These are phyloP conservation scores for Fraxinus floribunda DNA, from an alignment of 305 asterid genomes.

Conservation along the genomic window DNA sequence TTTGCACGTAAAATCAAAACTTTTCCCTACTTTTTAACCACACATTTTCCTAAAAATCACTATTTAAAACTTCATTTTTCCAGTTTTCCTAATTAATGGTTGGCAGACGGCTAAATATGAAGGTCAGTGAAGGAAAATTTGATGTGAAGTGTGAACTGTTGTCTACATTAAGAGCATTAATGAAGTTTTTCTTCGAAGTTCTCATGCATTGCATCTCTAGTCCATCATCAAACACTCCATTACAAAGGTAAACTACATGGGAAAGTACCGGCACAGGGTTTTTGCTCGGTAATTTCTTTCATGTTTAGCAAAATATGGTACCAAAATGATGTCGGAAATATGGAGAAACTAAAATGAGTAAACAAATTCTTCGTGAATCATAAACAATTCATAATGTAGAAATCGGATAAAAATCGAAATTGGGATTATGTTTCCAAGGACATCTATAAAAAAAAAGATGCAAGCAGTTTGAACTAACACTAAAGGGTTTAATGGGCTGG, in stretches of 20 bases:
- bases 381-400: background rate
- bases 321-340: background rate
- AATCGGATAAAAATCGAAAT: background rate
- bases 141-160: background rate
- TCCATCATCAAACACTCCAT: background rate
- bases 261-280: background rate
- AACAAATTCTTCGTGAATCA: background rate
- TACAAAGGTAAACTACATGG: background rate
- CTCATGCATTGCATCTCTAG: background rate
- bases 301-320: background rate
- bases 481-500: slow-evolving; percentile 10
- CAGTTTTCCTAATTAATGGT: background rate
- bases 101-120: background rate
- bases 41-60: background rate
- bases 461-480: background rate
- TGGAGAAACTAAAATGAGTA: background rate
- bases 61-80: background rate
- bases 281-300: background rate
- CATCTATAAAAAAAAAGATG: background rate
- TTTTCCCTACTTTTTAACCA: background rate
- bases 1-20: too few species aligned
- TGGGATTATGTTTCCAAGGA: background rate
- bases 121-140: background rate
- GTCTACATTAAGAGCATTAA: background rate
- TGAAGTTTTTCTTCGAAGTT: background rate